Conservation (phyloP, 331 rosid species). For the Pyrus hybrid region DNA sequence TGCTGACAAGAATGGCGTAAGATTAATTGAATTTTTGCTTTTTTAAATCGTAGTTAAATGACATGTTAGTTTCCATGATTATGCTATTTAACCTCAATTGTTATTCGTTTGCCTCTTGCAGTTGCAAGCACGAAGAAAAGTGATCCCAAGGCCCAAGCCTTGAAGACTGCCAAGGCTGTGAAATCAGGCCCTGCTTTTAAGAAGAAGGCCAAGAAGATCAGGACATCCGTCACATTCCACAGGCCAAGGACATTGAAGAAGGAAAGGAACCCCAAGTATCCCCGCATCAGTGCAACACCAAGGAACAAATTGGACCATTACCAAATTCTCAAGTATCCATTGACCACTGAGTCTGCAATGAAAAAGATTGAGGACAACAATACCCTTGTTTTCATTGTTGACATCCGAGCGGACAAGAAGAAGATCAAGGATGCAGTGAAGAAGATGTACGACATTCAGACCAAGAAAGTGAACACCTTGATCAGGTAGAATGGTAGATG, state of each 20-base stretch:
- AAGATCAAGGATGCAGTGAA: slow-evolving; percentile 82
- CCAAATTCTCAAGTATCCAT: slow-evolving; percentile 75
- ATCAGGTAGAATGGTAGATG: slow-evolving; percentile 77
- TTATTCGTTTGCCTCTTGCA: slow-evolving; percentile 4
- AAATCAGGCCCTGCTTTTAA: slow-evolving; percentile 63
- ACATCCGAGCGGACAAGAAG: slow-evolving; percentile 81
- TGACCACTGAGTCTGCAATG: slow-evolving; percentile 96
- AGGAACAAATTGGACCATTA: slow-evolving; percentile 88
- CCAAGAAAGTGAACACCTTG: slow-evolving; percentile 89
- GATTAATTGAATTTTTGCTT: too few species aligned
- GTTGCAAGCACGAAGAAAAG: slow-evolving; percentile 47
- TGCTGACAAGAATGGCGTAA: not conserved
- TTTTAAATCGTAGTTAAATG: too few species aligned
- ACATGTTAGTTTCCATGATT: too few species aligned
- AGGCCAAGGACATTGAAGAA: too few species aligned
- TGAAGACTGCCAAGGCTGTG: slow-evolving; percentile 89
- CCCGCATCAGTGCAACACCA: slow-evolving; percentile 81
- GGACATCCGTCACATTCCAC: slow-evolving; percentile 78
- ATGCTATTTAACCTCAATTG: not conserved
- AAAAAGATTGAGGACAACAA: slow-evolving; percentile 91
- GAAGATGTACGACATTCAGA: slow-evolving; percentile 88
- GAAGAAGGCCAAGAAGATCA: slow-evolving; percentile 77
- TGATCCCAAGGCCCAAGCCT: slow-evolving; percentile 82
- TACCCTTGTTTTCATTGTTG: slow-evolving; percentile 80
- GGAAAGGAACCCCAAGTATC: slow-evolving; percentile 91